Percentiles rank a stretch among this genome's conserved stretches.
Conservation (phyloP, 108 stramenopile genomes). For the Skeletonema potamos region DNA sequence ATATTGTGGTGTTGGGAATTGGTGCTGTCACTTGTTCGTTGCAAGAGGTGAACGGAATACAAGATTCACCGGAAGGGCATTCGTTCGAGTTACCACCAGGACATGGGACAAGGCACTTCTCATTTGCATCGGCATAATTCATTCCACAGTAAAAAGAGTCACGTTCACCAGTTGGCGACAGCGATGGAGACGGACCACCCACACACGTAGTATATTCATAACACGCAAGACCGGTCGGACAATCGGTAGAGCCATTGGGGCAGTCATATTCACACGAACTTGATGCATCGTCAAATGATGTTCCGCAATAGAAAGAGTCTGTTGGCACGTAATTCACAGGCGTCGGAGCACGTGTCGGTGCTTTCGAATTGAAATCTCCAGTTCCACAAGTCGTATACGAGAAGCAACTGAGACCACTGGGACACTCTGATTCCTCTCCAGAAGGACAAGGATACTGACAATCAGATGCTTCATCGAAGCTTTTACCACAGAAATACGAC, state of each 20-base stretch:
- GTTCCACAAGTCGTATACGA: conserved; percentile 82
- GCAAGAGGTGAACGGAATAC: conserved; percentile 50
- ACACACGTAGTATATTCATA: conserved; percentile 45
- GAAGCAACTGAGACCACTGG: conserved; percentile 69
- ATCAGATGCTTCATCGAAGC: conserved; percentile 36
- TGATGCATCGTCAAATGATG: conserved; percentile 31
- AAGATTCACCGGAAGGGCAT: conserved; percentile 68
- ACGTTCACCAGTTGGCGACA: conserved; percentile 15
- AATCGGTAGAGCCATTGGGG: conserved; percentile 26
- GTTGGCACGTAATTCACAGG: background rate
- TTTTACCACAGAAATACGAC: conserved; percentile 41
- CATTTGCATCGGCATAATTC: conserved; percentile 74
- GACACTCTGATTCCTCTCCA: conserved; percentile 68
- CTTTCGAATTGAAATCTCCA: conserved; percentile 33
- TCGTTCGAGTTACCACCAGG: conserved; percentile 64
- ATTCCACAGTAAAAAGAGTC: conserved; percentile 65
- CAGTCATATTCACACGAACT: conserved; percentile 28
- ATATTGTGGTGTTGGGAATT: background rate
- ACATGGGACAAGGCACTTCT: conserved; percentile 66
- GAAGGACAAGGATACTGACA: conserved; percentile 71
- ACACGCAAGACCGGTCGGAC: conserved; percentile 31
- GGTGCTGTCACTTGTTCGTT: conserved; percentile 7
- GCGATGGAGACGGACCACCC: background rate
- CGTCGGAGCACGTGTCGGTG: conserved; percentile 29
- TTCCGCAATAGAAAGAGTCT: conserved; percentile 46